Evolutionary conservation across 768 basidiomycete genomes (phyloP).

Genomic region (Phylloporus rhodoxanthus): DNA sequence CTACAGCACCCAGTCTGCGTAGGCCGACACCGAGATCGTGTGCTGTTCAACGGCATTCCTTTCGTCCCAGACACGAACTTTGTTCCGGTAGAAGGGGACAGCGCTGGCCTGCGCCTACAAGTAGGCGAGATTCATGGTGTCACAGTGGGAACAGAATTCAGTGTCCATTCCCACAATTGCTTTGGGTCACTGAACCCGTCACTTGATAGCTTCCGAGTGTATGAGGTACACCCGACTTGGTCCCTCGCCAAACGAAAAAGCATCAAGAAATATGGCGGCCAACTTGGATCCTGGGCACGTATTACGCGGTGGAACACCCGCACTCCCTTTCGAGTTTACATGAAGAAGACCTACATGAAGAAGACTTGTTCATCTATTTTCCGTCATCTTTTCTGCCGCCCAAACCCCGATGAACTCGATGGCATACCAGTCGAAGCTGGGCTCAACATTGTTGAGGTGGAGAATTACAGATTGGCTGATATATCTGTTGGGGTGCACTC

Average conservation of each 20-base stretch:
- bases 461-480: conserved; percentile 41
- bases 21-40: conserved; percentile 43
- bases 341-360: conserved; percentile 46
- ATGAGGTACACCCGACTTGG: conserved; percentile 54
- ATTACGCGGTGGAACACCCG: conserved; percentile 51
- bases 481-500: conserved; percentile 43
- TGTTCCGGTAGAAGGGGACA: conserved; percentile 39
- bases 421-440: conserved; percentile 35
- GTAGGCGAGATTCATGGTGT: conserved; percentile 61
- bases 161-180: conserved; percentile 56
- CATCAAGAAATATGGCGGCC: conserved; percentile 26
- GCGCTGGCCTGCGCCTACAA: conserved; percentile 42
- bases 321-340: conserved; percentile 48
- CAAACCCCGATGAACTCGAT: conserved; percentile 28
- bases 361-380: conserved; percentile 43
- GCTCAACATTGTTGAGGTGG: conserved; percentile 43
- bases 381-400: conserved; percentile 39
- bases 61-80: conserved; percentile 47
- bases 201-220: conserved; percentile 45
- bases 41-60: conserved; percentile 52
- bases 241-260: conserved; percentile 45
- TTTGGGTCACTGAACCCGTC: conserved; percentile 52
- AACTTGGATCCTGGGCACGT: conserved; percentile 52
- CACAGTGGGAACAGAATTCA: conserved; percentile 57
- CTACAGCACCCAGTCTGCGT: conserved; percentile 46